These are phyloP conservation scores for Alnus rubra DNA, from an alignment of 306 rosid species.

Conservation along the genomic window DNA sequence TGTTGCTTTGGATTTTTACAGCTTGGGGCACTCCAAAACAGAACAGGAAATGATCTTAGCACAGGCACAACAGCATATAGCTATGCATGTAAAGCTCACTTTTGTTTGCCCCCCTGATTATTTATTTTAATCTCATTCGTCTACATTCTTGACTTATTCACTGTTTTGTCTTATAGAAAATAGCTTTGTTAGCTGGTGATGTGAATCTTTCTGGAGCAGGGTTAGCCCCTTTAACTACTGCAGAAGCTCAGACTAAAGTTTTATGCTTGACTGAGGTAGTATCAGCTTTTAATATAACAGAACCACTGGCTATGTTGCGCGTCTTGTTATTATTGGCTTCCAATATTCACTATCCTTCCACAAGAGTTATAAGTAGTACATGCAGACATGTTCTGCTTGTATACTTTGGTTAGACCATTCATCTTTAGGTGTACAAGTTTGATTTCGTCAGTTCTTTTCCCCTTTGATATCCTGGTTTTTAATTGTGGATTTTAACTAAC, in stretches of 20 bases:
- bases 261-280: slow-evolving; percentile 70
- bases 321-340: not conserved
- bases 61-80: slow-evolving; percentile 79
- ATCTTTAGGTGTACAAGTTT: not conserved
- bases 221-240: slow-evolving; percentile 30
- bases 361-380: not conserved
- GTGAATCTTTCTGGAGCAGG: slow-evolving; percentile 46
- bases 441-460: slow-evolving; percentile 4
- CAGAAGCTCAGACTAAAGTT: slow-evolving; percentile 58
- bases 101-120: slow-evolving; percentile 7
- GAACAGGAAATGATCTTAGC: slow-evolving; percentile 72
- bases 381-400: slow-evolving; percentile 6
- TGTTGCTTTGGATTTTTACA: slow-evolving; percentile 22
- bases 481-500: slow-evolving; percentile 12
- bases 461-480: slow-evolving; percentile 10
- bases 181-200: slow-evolving; percentile 62
- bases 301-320: not conserved
- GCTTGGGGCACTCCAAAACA: slow-evolving; percentile 67
- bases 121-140: not conserved
- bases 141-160: slow-evolving; percentile 2
- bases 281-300: slow-evolving; percentile 12
- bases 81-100: slow-evolving; percentile 54
- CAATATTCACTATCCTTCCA: slow-evolving; percentile 10
- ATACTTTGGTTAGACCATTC: not conserved
- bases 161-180: slow-evolving; percentile 41